Base-by-base conservation (phyloP, 306 rosid genomes). In the Prosopis cineraria region DNA sequence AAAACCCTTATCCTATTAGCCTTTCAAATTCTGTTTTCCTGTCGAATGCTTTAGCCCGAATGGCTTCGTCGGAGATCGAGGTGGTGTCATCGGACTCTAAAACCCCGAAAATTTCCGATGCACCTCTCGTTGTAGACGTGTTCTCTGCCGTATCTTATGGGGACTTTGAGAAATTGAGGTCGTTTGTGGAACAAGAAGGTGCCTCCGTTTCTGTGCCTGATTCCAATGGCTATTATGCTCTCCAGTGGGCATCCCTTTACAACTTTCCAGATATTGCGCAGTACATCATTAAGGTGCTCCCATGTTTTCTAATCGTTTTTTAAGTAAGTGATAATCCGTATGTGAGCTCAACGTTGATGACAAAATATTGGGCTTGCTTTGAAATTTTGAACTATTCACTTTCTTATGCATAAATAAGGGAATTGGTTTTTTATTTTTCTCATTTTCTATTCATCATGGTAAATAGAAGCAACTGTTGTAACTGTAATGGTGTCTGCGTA, bases 51-150 rank as follows among this genome's bases (percentile, higher is more conserved):
- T 11, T 33, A 53, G 72, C 58, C 48, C 53, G 29, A 24, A 93
- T 93, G 97, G 89, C 87, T 68, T 87, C 96, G 31, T 92, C 97
- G 45, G 97, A 92, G 88, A 90, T 92, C 79, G 95, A 90, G 88
- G 86, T 92, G 29, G 93, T 84, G 5, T 84, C 97, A 27, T 79
- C 84, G 77, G 90, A 85, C 39, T 81, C 93, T 27, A 88, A 80
- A 47, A 73, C 97, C 83, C 88, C 63, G 68, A 83, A 71, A 45
- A 63, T 63, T 69, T 72, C 88, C 34, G 22, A 68, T 20, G 88
- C 63, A 59, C 89, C 85, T 72, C 56, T 81, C 3, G 80, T 91
- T 40, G 27, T 84, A 66, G 96, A 93, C 62, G 90, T 93, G 17
- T 89, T 74, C 86, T 83, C 98, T 30, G 99, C 98, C 65, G 87